A percentile compares a stretch with the other conserved stretches of the same genome.
phyloP scores from a whole-genome alignment of 2,329 filamentous ascomycete species.

The Cercospora zeae-maydis region DNA sequence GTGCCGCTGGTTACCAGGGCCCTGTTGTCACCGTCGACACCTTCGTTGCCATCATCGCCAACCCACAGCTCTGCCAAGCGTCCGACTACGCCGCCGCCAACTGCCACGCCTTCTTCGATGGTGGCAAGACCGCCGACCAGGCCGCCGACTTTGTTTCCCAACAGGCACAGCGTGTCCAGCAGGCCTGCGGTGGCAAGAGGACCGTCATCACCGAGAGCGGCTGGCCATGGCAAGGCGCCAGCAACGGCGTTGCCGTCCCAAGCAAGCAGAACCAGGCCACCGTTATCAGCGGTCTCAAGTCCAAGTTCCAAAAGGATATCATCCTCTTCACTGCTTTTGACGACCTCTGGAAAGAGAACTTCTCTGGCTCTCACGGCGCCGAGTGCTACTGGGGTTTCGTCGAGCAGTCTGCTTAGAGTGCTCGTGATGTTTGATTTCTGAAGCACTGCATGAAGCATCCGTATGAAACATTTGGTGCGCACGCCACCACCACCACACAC shows the following conservation, averaged over 20 bases:
- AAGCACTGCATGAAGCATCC: background rate
- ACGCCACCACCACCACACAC: background rate
- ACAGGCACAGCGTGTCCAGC: conserved; percentile 50
- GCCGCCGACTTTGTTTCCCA: conserved; percentile 65
- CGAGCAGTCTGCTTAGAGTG: conserved; percentile 10
- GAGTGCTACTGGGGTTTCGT: conserved; percentile 68
- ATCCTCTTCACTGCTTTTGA: conserved; percentile 79
- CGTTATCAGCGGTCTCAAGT: conserved; percentile 64
- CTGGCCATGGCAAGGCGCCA: conserved; percentile 68
- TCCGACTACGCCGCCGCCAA: conserved; percentile 81
- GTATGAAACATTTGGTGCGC: conserved; percentile 6
- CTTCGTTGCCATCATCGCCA: conserved; percentile 61
- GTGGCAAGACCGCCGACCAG: conserved; percentile 54
- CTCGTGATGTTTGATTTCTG: background rate
- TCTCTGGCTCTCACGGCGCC: conserved; percentile 59
- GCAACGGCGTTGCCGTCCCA: conserved; percentile 67
- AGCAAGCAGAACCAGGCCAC: conserved; percentile 61
- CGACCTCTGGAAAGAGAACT: conserved; percentile 71
- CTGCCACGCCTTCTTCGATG: conserved; percentile 79
- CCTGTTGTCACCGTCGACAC: conserved; percentile 79
- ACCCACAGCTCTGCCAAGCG: conserved; percentile 70
- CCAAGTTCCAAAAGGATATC: conserved; percentile 56
- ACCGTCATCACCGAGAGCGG: conserved; percentile 78
- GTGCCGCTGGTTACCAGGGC: conserved; percentile 63
- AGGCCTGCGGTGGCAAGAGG: conserved; percentile 54